Evolutionary conservation across 2,329 filamentous ascomycete genomes (phyloP), one percentile per base, ranked within the genome.

Genomic region (Colletotrichum chrysophilum): DNA sequence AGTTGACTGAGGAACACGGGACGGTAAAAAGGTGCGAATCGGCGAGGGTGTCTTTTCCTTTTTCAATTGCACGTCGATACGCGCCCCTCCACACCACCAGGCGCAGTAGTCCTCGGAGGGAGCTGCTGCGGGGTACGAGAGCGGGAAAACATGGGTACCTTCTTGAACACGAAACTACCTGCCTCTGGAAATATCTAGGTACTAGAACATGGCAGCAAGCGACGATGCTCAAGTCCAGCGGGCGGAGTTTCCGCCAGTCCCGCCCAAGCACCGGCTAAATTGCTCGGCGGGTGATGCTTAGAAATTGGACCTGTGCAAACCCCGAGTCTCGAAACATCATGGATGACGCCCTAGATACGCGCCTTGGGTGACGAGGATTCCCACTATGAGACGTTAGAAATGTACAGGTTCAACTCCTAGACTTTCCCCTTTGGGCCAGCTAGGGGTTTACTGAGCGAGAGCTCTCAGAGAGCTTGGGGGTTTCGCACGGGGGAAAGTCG

Each of bases 51-150:
- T 28, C 32, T 62, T 64, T 48, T 58, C 61, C 38, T 70, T 70
- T 75, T 72, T 67, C 62, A 62, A 74, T 56, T 58, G 43, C 70
- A 30, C 65, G 26, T 65, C 36, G 26, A 43, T 58, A 24, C 55
- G 64, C 65, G 43, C 75, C 69, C 66, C 75, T 60, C 69, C 68
- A 52, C 38, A 13, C 32, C 24, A 70, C 48, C 43, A 60, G 24
- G 43, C n/a, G n/a, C 43, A 52, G 43, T 24, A 48, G 58, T 43
- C 26, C 43, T 60, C 70, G 58, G 70, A 68, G 56, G 70, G 21
- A 73, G 70, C 60, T 69, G 70, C 65, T 73, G 74, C 74, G 74
- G 74, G 74, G 74, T 69, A 64, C 70, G 14, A 73, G 30, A 64
- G 62, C 58, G 30, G 26, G 64, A 24, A 52, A 52, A 28, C 24